A percentile compares a stretch with the other conserved stretches of the same genome.
These are phyloP conservation scores for Alloteropsis semialata DNA, from an alignment of 176 grass and related monocot genomes.

Conservation along the genomic window DNA sequence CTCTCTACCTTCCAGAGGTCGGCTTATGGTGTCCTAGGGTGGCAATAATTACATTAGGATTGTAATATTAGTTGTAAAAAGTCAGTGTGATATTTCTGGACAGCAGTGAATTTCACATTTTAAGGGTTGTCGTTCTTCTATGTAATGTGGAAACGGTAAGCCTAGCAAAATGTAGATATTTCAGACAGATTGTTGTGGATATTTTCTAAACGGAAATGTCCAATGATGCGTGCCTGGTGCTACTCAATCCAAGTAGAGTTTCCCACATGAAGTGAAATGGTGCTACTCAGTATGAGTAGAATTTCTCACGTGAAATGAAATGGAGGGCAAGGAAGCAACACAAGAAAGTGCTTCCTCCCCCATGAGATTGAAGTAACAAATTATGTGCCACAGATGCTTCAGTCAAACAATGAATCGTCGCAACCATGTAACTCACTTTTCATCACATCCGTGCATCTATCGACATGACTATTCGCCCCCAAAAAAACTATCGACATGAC, in stretches of 20 bases:
- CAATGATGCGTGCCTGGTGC: too few relatives aligned
- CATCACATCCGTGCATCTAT: too few relatives aligned
- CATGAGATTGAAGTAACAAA: background rate
- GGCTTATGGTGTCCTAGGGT: background rate
- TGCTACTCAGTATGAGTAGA: too few relatives aligned
- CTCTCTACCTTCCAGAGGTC: background rate
- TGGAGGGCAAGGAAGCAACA: background rate
- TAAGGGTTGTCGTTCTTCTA: background rate
- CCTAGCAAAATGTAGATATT: background rate
- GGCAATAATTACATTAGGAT: background rate
- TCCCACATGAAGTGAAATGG: too few relatives aligned
- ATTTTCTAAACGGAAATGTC: too few relatives aligned
- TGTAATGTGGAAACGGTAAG: background rate
- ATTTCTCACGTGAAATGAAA: background rate
- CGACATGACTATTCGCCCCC: too few relatives aligned
- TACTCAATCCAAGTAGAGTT: too few relatives aligned
- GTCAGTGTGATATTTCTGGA: background rate
- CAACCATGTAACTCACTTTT: too few relatives aligned
- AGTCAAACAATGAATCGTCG: background rate
- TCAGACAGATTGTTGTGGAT: too few relatives aligned
- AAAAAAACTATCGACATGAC: too few relatives aligned
- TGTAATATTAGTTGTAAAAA: background rate
- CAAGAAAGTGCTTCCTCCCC: background rate
- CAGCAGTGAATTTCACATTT: background rate
- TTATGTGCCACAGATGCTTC: background rate